Evolutionary conservation across 2,329 filamentous ascomycete genomes (phyloP), one percentile per base, ranked within the genome.

Genomic region (Calonectria naviculata): DNA sequence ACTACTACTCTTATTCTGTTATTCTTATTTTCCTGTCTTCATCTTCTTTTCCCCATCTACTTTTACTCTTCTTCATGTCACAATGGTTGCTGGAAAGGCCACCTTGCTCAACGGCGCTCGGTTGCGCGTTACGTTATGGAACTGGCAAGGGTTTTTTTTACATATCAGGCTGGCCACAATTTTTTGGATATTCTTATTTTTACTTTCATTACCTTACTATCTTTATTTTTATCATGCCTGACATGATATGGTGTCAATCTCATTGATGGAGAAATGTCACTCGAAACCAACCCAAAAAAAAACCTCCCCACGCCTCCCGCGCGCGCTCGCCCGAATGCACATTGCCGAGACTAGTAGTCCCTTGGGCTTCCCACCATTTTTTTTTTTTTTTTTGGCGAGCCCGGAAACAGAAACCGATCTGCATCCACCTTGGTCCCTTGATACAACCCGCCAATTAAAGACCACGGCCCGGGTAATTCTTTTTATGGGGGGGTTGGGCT

Each of bases 401-500:
- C 52, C 52, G 31, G 52, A 56, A 56, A 21, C 31, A 56, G 52
- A 56, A 56, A 38, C 31, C 52, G 52, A 56, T 56, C 52, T 56
- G 52, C 52, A 38, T 13, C 31, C 24, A 56, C 24, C 31, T 28
- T 38, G 52, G 52, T 56, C 52, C 52, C 52, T 36, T 56, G 52
- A 56, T 56, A 56, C 46, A 65, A 65, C 31, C 62, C 28, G 62
- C 62, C 52, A 56, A 56, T 56, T 56, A 56, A 24, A 38, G 52
- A 12, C 52, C 41, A 24, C 17, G 19, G 8, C 13, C 61, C 52
- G 52, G 13, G n/a, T 34, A n/a, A n/a, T n/a, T n/a, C n/a, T n/a
- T n/a, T n/a, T n/a, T n/a, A n/a, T n/a, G n/a, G n/a, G n/a, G n/a
- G n/a, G n/a, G n/a, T 56, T 49, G 10, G 15, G 34, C 34, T 29